A percentile compares a stretch with the other conserved stretches of the same genome.
phyloP scores from a whole-genome alignment of 164 flowering plant species.

The Paratinospora sagittata region DNA sequence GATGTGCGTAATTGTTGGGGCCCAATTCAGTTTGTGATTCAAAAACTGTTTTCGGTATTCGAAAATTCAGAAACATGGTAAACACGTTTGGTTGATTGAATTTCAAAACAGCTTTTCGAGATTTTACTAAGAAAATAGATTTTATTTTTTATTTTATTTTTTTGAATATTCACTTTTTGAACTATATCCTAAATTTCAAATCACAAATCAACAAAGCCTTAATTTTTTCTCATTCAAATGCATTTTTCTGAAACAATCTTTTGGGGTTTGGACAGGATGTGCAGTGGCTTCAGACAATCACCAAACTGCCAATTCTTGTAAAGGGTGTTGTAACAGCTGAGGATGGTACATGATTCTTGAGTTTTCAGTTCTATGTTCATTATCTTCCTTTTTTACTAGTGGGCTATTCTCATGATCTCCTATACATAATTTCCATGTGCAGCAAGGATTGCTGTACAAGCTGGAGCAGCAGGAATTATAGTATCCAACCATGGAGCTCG shows the following conservation, averaged over 20 bases:
- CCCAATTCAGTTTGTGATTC: too few relatives aligned
- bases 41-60: too few relatives aligned
- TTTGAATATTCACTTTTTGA: too few relatives aligned
- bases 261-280: constrained; percentile 52
- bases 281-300: constrained; percentile 88
- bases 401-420: background rate
- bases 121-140: too few relatives aligned
- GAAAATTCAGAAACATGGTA: too few relatives aligned
- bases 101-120: too few relatives aligned
- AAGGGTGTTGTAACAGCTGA: constrained; percentile 94
- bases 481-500: constrained; percentile 98
- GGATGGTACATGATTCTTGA: constrained; percentile 53
- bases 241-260: background rate
- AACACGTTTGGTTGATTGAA: too few relatives aligned
- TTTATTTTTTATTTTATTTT: too few relatives aligned
- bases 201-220: too few relatives aligned
- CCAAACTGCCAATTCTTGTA: constrained; percentile 73
- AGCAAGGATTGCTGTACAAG: constrained; percentile 69
- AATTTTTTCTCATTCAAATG: too few relatives aligned
- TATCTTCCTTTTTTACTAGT: background rate
- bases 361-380: background rate
- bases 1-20: too few relatives aligned
- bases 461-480: constrained; percentile 86
- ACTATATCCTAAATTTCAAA: too few relatives aligned
- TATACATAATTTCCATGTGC: constrained; percentile 6